A percentile compares a stretch with the other conserved stretches of the same genome.
Evolutionary conservation across 1,139 yeast genomes (phyloP).

Genomic region (Yamadazyma epiphylla): DNA sequence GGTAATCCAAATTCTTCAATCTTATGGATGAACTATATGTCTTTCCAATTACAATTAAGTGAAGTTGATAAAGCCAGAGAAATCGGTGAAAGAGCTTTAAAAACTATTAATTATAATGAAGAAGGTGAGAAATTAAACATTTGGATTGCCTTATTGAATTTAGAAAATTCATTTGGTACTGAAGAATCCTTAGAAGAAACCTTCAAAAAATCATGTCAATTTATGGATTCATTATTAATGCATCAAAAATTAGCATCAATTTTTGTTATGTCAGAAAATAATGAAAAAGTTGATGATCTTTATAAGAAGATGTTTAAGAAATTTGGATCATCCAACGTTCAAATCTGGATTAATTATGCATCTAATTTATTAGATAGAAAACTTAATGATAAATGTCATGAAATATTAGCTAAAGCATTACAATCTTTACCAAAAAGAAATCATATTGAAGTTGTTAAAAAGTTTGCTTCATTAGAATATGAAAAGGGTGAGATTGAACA

Average conservation of each 20-base stretch:
- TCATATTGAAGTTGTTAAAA: slow-evolving; percentile 78
- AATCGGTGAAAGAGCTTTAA: slow-evolving; percentile 87
- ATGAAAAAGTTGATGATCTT: slow-evolving; percentile 63
- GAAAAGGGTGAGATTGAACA: slow-evolving; percentile 86
- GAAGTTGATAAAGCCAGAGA: slow-evolving; percentile 94
- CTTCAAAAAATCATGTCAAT: slow-evolving; percentile 82
- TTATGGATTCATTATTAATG: slow-evolving; percentile 82
- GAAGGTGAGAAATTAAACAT: slow-evolving; percentile 91
- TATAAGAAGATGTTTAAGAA: slow-evolving; percentile 72
- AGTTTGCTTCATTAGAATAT: slow-evolving; percentile 88
- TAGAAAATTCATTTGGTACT: slow-evolving; percentile 91
- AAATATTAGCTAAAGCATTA: slow-evolving; percentile 67
- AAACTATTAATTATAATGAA: slow-evolving; percentile 85
- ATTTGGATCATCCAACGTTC: slow-evolving; percentile 60
- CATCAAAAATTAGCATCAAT: slow-evolving; percentile 78
- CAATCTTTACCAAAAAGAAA: slow-evolving; percentile 68
- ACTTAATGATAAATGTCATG: slow-evolving; percentile 59
- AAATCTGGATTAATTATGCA: slow-evolving; percentile 80
- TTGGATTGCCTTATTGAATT: slow-evolving; percentile 92
- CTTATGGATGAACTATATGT: slow-evolving; percentile 97
- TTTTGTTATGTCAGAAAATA: slow-evolving; percentile 69
- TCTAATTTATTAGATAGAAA: slow-evolving; percentile 64
- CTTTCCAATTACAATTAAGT: slow-evolving; percentile 91
- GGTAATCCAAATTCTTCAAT: slow-evolving; percentile 94
- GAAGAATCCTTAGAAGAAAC: slow-evolving; percentile 75